Percentiles rank a stretch among this genome's conserved stretches.
These are phyloP conservation scores for Debaryomyces sp. DNA, from an alignment of 1,139 yeast genomes.

Conservation along the genomic window DNA sequence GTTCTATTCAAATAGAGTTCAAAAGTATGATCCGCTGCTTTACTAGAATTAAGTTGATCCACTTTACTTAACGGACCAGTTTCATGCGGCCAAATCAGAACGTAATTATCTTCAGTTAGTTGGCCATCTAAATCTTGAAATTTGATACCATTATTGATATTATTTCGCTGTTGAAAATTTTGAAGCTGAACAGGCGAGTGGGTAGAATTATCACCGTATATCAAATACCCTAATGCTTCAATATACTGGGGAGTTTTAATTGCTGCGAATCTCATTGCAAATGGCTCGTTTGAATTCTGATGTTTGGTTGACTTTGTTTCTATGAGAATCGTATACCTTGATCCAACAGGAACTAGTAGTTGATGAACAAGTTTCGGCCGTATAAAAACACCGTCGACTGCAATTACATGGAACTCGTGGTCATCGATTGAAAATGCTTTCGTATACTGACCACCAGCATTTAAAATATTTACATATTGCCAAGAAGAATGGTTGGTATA, in stretches of 20 bases:
- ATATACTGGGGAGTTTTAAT: conserved; percentile 31
- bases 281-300: conserved; percentile 15
- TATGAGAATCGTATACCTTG: conserved; percentile 29
- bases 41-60: conserved; percentile 6
- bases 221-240: conserved; percentile 30
- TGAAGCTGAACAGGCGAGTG: conserved; percentile 9
- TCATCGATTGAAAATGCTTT: conserved; percentile 38
- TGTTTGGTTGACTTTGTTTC: conserved; percentile 22
- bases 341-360: conserved; percentile 31
- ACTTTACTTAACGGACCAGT: conserved; percentile 18
- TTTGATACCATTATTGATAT: conserved; percentile 14
- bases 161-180: conserved; percentile 6
- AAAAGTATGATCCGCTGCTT: conserved; percentile 26
- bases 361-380: conserved; percentile 27
- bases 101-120: conserved; percentile 10
- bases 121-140: conserved; percentile 24
- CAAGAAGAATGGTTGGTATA: conserved; percentile 22
- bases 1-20: conserved; percentile 25
- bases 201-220: conserved; percentile 20
- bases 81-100: conserved; percentile 20
- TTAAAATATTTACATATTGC: conserved; percentile 31
- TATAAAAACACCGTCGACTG: conserved; percentile 34
- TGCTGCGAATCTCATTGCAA: conserved; percentile 31
- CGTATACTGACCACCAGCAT: conserved; percentile 36
- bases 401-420: conserved; percentile 32